Percentiles rank a stretch among this genome's conserved stretches.
Conservation (phyloP, 1,139 yeast genomes). For the Geotrichum citri-aurantii region DNA sequence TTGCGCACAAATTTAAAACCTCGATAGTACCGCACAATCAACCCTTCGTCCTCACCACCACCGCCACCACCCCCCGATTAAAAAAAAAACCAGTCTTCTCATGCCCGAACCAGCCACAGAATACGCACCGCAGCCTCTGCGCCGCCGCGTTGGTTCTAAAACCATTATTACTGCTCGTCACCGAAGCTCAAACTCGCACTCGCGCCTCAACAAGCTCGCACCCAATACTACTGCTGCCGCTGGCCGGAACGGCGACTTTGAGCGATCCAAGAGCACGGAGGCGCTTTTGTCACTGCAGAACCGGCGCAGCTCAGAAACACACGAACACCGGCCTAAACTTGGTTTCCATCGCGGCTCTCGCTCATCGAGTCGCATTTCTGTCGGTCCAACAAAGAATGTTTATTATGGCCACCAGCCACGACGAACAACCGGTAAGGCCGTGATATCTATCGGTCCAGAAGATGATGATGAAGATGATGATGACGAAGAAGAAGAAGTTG, state of each 20-base stretch:
- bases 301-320: neutral
- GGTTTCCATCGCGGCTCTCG: neutral
- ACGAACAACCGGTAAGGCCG: conserved; percentile 9
- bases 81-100: neutral
- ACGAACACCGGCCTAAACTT: neutral
- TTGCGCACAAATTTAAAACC: neutral
- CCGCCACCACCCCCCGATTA: neutral
- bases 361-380: neutral
- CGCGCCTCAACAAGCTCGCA: conserved; percentile 12
- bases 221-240: neutral
- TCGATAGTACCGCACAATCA: neutral
- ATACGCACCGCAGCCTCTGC: conserved; percentile 3
- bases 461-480: conserved; percentile 30
- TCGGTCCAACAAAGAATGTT: neutral
- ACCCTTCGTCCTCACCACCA: neutral
- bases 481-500: conserved; percentile 29
- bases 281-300: conserved; percentile 1
- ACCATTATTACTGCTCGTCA: conserved; percentile 11
- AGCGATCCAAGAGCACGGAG: conserved; percentile 13
- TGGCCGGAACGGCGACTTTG: neutral
- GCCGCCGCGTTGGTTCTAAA: conserved; percentile 5
- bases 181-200: conserved; percentile 11
- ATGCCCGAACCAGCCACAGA: conserved; percentile 12
- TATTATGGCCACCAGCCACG: conserved; percentile 3
- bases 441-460: conserved; percentile 14